These are phyloP conservation scores for Setomelanomma holmii DNA, from an alignment of 2,329 filamentous ascomycete species.

Conservation along the genomic window DNA sequence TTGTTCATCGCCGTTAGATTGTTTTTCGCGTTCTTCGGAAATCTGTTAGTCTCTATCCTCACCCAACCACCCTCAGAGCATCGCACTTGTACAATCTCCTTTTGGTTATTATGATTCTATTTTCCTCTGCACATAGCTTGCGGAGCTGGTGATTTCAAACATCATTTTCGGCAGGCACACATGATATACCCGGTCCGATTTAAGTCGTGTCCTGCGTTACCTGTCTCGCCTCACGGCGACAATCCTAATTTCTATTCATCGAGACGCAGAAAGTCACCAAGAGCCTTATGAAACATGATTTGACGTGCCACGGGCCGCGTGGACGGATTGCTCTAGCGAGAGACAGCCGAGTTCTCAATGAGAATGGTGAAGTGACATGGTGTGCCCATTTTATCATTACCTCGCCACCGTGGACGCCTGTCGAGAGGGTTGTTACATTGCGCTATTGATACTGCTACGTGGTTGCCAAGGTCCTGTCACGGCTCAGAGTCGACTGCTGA, in stretches of 20 bases:
- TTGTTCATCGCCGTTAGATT: too few species aligned
- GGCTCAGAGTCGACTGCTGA: too few species aligned
- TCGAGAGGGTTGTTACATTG: too few species aligned
- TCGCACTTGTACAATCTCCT: slow-evolving; percentile 17
- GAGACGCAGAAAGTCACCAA: not conserved
- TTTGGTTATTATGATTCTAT: slow-evolving; percentile 7
- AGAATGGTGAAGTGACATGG: too few species aligned
- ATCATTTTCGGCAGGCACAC: slow-evolving; percentile 21
- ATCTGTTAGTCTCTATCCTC: not conserved
- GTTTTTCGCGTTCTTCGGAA: not conserved
- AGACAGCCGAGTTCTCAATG: too few species aligned
- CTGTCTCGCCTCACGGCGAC: not conserved
- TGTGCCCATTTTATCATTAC: too few species aligned
- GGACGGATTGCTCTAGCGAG: too few species aligned
- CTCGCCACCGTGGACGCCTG: too few species aligned
- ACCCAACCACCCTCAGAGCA: slow-evolving; percentile 6
- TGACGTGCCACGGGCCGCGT: too few species aligned
- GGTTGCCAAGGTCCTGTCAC: too few species aligned
- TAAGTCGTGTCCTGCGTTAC: slow-evolving; percentile 10
- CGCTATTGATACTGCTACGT: too few species aligned
- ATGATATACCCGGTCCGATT: slow-evolving; percentile 24
- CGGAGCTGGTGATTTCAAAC: slow-evolving; percentile 16
- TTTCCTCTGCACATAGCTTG: slow-evolving; percentile 20
- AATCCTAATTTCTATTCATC: slow-evolving; percentile 17
- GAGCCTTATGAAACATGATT: too few species aligned